Evolutionary conservation across 768 basidiomycete genomes (phyloP).

Genomic region (Crepidotus variabilis): DNA sequence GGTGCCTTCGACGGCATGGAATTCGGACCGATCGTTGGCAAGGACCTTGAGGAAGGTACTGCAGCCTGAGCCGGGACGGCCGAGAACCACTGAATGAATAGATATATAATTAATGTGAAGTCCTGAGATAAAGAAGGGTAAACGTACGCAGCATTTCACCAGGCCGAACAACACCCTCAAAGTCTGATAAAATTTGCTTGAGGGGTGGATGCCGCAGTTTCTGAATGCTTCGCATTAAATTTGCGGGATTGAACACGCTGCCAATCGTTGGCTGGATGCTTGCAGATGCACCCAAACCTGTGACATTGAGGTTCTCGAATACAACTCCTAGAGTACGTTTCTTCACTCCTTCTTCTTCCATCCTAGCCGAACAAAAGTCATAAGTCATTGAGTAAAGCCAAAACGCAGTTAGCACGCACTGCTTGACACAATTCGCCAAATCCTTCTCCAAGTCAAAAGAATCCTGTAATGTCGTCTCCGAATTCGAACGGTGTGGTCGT

Average conservation of each 20-base stretch:
- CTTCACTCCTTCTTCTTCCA: slow-evolving; percentile 44
- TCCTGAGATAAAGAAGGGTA: background rate
- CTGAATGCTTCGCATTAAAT: slow-evolving; percentile 39
- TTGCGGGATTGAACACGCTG: slow-evolving; percentile 52
- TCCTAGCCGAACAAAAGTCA: slow-evolving; percentile 27
- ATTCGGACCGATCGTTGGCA: slow-evolving; percentile 72
- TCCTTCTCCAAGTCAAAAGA: slow-evolving; percentile 34
- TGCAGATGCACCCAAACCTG: slow-evolving; percentile 54
- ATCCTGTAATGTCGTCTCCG: slow-evolving; percentile 21
- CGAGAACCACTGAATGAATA: slow-evolving; percentile 64
- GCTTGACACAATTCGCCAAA: slow-evolving; percentile 24
- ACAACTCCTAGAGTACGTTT: slow-evolving; percentile 55
- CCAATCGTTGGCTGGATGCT: slow-evolving; percentile 58
- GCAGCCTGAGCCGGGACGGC: slow-evolving; percentile 83
- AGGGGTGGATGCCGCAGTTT: slow-evolving; percentile 56
- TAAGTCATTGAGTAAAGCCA: background rate
- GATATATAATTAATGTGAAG: background rate
- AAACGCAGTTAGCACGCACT: slow-evolving; percentile 20
- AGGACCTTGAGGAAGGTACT: slow-evolving; percentile 80
- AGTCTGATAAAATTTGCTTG: slow-evolving; percentile 56
- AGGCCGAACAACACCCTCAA: slow-evolving; percentile 62
- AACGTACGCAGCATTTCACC: slow-evolving; percentile 77
- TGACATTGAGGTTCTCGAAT: slow-evolving; percentile 56
- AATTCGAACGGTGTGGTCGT: slow-evolving; percentile 3
- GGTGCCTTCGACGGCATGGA: slow-evolving; percentile 61